Conservation (phyloP, 805 yeast species). For the Zygosaccharomyces kombuchaensis region DNA sequence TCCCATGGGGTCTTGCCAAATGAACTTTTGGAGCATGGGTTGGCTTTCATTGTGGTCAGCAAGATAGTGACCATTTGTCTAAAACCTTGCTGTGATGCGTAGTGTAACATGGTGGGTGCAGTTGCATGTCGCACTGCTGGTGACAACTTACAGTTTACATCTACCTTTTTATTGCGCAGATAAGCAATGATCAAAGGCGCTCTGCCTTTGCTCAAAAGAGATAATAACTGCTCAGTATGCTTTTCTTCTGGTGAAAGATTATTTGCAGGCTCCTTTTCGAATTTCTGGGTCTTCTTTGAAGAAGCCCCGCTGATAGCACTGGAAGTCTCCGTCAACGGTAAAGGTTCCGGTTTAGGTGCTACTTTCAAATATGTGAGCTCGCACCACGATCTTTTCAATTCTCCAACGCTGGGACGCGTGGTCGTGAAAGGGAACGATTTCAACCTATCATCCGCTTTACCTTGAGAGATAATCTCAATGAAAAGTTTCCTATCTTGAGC, state of each 20-base stretch:
- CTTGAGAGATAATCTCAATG: slow-evolving; percentile 53
- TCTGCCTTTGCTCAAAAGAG: slow-evolving; percentile 63
- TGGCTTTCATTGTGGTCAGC: slow-evolving; percentile 60
- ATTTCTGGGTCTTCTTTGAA: slow-evolving; percentile 1
- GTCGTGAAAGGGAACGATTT: slow-evolving; percentile 84
- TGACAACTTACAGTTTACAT: slow-evolving; percentile 47
- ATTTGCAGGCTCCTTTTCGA: slow-evolving; percentile 9
- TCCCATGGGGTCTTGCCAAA: slow-evolving; percentile 68
- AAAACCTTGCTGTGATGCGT: slow-evolving; percentile 64
- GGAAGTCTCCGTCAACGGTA: slow-evolving; percentile 28
- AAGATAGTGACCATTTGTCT: slow-evolving; percentile 61
- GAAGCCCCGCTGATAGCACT: slow-evolving; percentile 12
- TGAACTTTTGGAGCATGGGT: slow-evolving; percentile 55
- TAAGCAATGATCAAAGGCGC: slow-evolving; percentile 69
- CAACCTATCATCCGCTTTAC: slow-evolving; percentile 55
- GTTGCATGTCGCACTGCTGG: slow-evolving; percentile 54
- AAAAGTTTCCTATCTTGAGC: slow-evolving; percentile 58
- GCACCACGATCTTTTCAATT: slow-evolving; percentile 80
- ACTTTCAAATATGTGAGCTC: slow-evolving; percentile 59
- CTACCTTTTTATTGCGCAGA: slow-evolving; percentile 52
- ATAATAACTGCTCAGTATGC: slow-evolving; percentile 55
- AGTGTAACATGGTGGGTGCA: slow-evolving; percentile 73
- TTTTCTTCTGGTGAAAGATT: slow-evolving; percentile 39
- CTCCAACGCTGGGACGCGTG: slow-evolving; percentile 75
- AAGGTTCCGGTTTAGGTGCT: slow-evolving; percentile 51